Evolutionary conservation across 2,329 filamentous ascomycete species (phyloP), one percentile per base, ranked within the genome.

Genomic region (Ophiocordyceps australis): DNA sequence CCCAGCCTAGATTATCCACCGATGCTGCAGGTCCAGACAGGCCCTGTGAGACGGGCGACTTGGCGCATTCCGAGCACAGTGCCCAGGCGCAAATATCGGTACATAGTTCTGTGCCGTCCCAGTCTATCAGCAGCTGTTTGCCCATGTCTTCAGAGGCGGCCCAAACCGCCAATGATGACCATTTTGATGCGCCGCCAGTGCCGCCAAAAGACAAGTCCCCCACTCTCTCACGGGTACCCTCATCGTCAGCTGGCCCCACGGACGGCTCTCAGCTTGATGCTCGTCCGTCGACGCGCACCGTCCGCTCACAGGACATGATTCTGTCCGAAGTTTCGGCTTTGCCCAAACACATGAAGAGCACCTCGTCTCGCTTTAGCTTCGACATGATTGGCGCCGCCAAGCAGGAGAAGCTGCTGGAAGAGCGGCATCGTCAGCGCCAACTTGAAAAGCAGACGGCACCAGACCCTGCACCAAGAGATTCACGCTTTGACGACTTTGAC

Each of bases 281-380:
- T n/a, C n/a, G n/a, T n/a, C n/a, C n/a, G n/a, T 19, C 17, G 17
- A 31, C 31, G 10, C 37, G 36, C 3, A 48, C 46, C 4, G 49
- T 44, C 2, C 49, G 55, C 49, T 66, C 68, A 2, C 57, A 62
- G 20, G 62, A 66, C 28, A 41, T 57, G 4, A 72, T 64, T n/a
- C 31, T 59, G 2, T 62, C 63, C 1, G 56, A 55, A 4, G 41
- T 54, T 3, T 63, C 60, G 6, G 57, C 62, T 2, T 32, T 74
- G 18, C 70, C 69, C 3, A 64, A 53, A 31, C 69, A 74, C 33
- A 74, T 75, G 69, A 75, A 74, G 47, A 83, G 77, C 43, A 79
- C 74, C 9, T 79, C 78, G 0, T 82, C 76, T 0, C 60, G 79
- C 10, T 85, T 86, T 42, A 85, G 78, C 38, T 86, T 86, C 39